phyloP scores from a whole-genome alignment of 352 stramenopile species.

The Phytopythium oedochilum region DNA sequence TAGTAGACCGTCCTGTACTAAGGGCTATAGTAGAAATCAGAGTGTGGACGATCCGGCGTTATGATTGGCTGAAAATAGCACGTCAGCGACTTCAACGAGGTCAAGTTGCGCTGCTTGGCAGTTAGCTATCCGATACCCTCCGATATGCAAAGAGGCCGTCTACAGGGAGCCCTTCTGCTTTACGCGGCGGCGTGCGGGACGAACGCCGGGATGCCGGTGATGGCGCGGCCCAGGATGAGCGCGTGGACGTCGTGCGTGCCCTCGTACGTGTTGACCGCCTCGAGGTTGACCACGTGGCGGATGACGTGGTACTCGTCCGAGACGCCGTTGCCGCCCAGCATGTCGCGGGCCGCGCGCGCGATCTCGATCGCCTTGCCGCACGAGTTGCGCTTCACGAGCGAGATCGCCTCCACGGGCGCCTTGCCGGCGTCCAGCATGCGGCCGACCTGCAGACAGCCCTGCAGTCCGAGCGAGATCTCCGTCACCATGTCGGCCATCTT shows the following conservation, averaged over 20 bases:
- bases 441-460: constrained; percentile 90
- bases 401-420: constrained; percentile 89
- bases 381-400: constrained; percentile 95
- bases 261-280: constrained; percentile 99
- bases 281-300: constrained; percentile 96
- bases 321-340: constrained; percentile 98
- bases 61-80: constrained; percentile 1
- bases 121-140: no score
- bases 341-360: constrained; percentile 89
- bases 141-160: background rate
- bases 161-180: background rate
- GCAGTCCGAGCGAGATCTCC: constrained; percentile 93
- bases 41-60: background rate
- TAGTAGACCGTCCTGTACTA: background rate
- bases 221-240: constrained; percentile 96
- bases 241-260: constrained; percentile 98
- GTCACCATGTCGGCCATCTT: constrained; percentile 97
- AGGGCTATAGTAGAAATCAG: background rate
- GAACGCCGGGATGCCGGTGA: constrained; percentile 95
- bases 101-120: no score
- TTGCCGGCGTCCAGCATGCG: constrained; percentile 86
- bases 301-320: constrained; percentile 99
- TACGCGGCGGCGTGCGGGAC: constrained; percentile 82
- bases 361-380: constrained; percentile 95
- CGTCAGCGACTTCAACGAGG: no score